phyloP scores from a whole-genome alignment of 441 rosid genomes.

The Arabidopsis hybrid region DNA sequence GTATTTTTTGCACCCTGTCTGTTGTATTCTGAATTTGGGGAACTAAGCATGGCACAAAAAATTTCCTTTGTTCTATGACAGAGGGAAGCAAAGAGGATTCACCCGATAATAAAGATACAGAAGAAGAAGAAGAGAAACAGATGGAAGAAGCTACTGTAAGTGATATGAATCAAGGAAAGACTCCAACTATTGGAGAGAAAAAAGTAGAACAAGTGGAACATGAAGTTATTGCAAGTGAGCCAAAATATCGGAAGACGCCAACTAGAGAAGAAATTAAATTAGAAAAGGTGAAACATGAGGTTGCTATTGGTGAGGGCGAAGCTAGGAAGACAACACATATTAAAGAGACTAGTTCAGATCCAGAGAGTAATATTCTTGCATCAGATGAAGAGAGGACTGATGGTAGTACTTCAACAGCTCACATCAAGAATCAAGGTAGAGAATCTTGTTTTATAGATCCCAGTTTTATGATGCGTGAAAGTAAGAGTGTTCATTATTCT shows the following conservation, averaged over 20 bases:
- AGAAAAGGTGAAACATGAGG: conserved; percentile 37
- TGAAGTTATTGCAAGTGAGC: conserved; percentile 26
- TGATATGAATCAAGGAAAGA: conserved; percentile 33
- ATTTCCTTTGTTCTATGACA: conserved; percentile 17
- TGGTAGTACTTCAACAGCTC: conserved; percentile 34
- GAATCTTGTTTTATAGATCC: conserved; percentile 6
- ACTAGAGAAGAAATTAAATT: conserved; percentile 24
- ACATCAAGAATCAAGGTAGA: conserved; percentile 33
- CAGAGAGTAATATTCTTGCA: conserved; percentile 23
- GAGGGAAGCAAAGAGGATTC: conserved; percentile 30
- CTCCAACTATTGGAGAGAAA: conserved; percentile 29
- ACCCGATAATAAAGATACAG: conserved; percentile 18
- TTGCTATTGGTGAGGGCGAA: conserved; percentile 32
- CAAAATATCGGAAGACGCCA: conserved; percentile 24
- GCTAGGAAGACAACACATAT: conserved; percentile 26
- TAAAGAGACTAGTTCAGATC: conserved; percentile 15
- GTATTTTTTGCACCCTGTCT: not conserved
- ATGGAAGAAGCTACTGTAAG: conserved; percentile 19
- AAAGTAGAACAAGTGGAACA: conserved; percentile 22
- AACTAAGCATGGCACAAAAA: conserved; percentile 14
- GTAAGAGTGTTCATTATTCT: conserved; percentile 21
- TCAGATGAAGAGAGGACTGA: conserved; percentile 33
- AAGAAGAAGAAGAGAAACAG: conserved; percentile 40
- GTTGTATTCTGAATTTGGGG: conserved; percentile 8
- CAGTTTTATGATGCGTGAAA: conserved; percentile 1